Evolutionary conservation across 2,329 filamentous ascomycete species (phyloP).

Genomic region (Aspergillus eucalypticola): DNA sequence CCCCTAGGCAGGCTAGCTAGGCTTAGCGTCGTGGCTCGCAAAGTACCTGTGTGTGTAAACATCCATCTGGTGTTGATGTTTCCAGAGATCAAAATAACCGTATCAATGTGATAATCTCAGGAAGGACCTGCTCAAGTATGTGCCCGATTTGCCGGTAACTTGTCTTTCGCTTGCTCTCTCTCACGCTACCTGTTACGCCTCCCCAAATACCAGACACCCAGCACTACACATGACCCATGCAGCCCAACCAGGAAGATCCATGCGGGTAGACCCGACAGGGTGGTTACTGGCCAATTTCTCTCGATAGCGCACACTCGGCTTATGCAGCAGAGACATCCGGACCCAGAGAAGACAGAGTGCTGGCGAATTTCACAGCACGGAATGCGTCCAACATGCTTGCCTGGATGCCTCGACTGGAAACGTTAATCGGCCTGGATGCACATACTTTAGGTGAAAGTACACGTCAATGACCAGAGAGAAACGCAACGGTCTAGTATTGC

Average conservation of each 20-base stretch:
- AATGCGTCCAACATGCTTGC: no score
- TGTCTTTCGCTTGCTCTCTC: neutral
- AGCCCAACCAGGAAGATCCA: slow-evolving; percentile 4
- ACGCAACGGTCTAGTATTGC: neutral
- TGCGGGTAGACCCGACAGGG: slow-evolving; percentile 21
- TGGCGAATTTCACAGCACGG: neutral
- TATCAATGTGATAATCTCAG: no score
- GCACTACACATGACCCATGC: neutral
- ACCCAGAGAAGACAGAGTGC: neutral
- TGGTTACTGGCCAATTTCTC: slow-evolving; percentile 17
- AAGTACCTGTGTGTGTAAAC: no score
- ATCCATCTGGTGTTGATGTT: no score
- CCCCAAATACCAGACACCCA: neutral
- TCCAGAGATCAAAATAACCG: no score
- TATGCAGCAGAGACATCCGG: neutral
- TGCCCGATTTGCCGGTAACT: neutral
- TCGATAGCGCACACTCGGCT: neutral
- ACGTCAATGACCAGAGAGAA: neutral
- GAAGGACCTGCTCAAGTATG: neutral
- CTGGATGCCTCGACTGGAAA: neutral
- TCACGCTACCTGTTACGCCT: neutral
- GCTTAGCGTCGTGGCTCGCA: neutral
- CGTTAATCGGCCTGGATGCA: neutral
- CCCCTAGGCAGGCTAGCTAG: neutral
- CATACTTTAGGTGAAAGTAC: neutral